Conservation (phyloP, 163 green algal species). For the Chloromonas sp. region DNA sequence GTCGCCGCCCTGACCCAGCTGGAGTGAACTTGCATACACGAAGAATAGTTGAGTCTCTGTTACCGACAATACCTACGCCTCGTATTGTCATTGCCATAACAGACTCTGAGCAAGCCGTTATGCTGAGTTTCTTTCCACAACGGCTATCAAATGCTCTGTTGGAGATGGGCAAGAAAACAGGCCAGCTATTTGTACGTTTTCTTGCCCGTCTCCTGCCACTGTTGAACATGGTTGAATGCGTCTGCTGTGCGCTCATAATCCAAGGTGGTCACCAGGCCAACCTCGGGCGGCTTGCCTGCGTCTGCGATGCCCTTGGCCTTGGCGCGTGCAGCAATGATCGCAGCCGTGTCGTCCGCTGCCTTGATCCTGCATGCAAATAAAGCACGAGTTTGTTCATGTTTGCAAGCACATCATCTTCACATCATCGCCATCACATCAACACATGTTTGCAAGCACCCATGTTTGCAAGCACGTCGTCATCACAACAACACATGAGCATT, state of each 20-base stretch:
- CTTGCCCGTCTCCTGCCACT: slow-evolving; percentile 11
- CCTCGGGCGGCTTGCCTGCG: slow-evolving; percentile 5
- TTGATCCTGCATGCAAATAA: background rate
- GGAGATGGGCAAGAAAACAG: no score
- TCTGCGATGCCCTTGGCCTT: slow-evolving; percentile 12
- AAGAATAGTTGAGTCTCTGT: no score
- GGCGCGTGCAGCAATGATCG: slow-evolving; percentile 5
- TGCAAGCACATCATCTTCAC: background rate
- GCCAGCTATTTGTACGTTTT: background rate
- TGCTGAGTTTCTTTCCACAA: no score
- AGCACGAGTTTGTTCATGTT: background rate
- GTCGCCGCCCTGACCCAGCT: no score
- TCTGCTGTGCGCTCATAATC: slow-evolving; percentile 9
- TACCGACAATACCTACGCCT: no score
- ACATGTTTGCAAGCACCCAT: background rate
- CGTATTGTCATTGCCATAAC: no score
- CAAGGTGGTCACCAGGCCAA: slow-evolving; percentile 6
- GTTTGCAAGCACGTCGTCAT: background rate
- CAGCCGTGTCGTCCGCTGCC: background rate
- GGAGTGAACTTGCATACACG: no score
- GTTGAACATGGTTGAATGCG: slow-evolving; percentile 3
- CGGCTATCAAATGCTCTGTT: no score
- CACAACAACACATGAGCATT: background rate
- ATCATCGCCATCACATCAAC: background rate
- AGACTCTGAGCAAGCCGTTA: no score